A percentile compares a stretch with the other conserved stretches of the same genome.
Evolutionary conservation across 2,329 filamentous ascomycete genomes (phyloP).

Genomic region (Diplodia mutila): DNA sequence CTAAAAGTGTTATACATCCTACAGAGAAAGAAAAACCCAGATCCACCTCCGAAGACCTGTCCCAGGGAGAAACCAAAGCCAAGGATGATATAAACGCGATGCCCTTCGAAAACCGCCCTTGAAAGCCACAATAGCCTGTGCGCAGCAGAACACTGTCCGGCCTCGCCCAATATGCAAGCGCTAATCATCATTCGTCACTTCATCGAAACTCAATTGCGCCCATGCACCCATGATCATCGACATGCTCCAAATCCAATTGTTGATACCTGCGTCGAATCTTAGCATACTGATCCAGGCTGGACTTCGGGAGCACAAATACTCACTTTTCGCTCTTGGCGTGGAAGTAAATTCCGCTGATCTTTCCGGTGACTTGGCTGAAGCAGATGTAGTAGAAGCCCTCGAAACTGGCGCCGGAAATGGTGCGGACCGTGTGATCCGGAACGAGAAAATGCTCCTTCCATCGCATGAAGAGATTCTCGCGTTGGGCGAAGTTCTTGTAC

Average conservation of each 20-base stretch:
- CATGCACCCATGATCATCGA: slow-evolving; percentile 81
- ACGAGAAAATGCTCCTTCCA: slow-evolving; percentile 99
- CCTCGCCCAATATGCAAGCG: slow-evolving; percentile 25
- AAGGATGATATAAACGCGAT: slow-evolving; percentile 24
- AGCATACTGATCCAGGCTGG: not conserved
- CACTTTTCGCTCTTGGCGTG: slow-evolving; percentile 98
- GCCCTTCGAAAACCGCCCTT: slow-evolving; percentile 16
- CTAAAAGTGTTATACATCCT: slow-evolving; percentile 26
- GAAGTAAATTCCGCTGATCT: slow-evolving; percentile 93
- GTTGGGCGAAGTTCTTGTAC: slow-evolving; percentile 71
- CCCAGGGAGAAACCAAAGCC: slow-evolving; percentile 25
- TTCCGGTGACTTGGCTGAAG: slow-evolving; percentile 89
- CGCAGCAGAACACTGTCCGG: slow-evolving; percentile 3
- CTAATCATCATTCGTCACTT: slow-evolving; percentile 41
- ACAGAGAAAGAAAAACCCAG: slow-evolving; percentile 18
- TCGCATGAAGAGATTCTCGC: slow-evolving; percentile 94
- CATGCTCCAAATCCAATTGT: slow-evolving; percentile 87
- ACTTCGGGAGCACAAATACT: slow-evolving; percentile 43
- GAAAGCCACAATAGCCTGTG: slow-evolving; percentile 8
- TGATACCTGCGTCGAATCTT: slow-evolving; percentile 68
- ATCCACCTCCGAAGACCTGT: slow-evolving; percentile 20
- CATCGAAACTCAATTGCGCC: slow-evolving; percentile 86
- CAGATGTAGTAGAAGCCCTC: slow-evolving; percentile 99
- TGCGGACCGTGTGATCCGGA: slow-evolving; percentile 88
- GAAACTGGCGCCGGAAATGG: slow-evolving; percentile 92